These are phyloP conservation scores for Axilococcus clingmanii DNA, from an alignment of 139 green algal species.

Conservation along the genomic window DNA sequence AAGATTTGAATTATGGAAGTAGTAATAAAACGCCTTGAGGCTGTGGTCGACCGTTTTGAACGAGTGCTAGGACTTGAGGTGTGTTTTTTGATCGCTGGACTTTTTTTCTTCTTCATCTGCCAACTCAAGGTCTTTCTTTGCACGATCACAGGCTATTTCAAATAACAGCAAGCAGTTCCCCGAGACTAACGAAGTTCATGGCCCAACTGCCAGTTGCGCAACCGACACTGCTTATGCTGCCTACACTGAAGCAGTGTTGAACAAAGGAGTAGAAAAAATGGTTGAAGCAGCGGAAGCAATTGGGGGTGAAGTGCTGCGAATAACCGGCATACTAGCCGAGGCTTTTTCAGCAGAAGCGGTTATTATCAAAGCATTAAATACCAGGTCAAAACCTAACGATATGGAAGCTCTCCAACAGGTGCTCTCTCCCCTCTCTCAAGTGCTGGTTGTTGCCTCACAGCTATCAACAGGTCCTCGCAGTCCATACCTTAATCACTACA, in stretches of 20 bases:
- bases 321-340: slow-evolving; percentile 12
- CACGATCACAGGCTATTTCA: too few species aligned
- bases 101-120: too few species aligned
- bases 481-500: slow-evolving; percentile 47
- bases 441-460: slow-evolving; percentile 41
- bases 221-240: too few species aligned
- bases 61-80: too few species aligned
- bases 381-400: slow-evolving; percentile 43
- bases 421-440: slow-evolving; percentile 49
- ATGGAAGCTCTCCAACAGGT: slow-evolving; percentile 44
- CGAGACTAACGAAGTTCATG: too few species aligned
- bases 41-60: too few species aligned
- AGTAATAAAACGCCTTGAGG: too few species aligned
- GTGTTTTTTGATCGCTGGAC: too few species aligned
- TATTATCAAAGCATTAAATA: slow-evolving; percentile 26
- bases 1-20: too few species aligned
- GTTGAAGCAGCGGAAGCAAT: slow-evolving; percentile 9
- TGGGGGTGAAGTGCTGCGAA: slow-evolving; percentile 16
- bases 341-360: slow-evolving; percentile 19
- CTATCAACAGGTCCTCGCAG: slow-evolving; percentile 45
- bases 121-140: too few species aligned
- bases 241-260: slow-evolving; percentile 7
- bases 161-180: too few species aligned
- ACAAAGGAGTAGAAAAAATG: neutral
- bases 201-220: too few species aligned